A percentile compares a stretch with the other conserved stretches of the same genome.
Conservation (phyloP, 2,329 filamentous ascomycete genomes). For the Trichoderma arundinaceum region DNA sequence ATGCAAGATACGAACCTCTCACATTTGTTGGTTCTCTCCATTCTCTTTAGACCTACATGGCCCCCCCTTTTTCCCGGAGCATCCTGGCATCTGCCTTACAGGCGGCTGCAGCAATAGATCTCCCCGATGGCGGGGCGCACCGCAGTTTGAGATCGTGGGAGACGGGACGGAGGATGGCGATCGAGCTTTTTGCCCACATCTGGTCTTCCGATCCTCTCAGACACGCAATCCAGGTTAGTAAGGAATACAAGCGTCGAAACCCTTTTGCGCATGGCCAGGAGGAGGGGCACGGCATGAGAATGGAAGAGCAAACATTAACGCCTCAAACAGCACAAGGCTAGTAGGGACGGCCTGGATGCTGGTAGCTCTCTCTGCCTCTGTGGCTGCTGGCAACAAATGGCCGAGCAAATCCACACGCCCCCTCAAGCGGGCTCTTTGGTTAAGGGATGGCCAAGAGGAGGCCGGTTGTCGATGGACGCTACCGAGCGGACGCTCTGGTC, state of each 20-base stretch:
- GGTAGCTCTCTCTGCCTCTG: not conserved
- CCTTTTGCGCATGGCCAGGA: not conserved
- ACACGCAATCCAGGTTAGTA: not conserved
- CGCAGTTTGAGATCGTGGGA: slow-evolving; percentile 26
- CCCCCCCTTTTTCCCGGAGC: not conserved
- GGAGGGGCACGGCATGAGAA: not conserved
- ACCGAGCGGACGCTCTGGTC: not conserved
- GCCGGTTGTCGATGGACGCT: slow-evolving; percentile 2
- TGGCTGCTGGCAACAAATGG: not conserved
- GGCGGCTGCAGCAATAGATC: slow-evolving; percentile 29
- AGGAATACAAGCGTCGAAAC: not conserved
- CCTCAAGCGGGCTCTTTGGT: not conserved
- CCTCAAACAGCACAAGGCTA: slow-evolving; percentile 7
- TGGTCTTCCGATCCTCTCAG: not conserved
- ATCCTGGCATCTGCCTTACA: slow-evolving; percentile 5
- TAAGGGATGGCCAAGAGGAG: not conserved
- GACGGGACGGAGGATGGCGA: not conserved
- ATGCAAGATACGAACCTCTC: slow-evolving; percentile 11
- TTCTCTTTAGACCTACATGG: not conserved
- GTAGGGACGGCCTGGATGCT: not conserved
- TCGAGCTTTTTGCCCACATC: slow-evolving; percentile 11
- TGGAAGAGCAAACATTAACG: not conserved
- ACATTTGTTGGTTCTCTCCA: slow-evolving; percentile 5
- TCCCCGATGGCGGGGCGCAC: slow-evolving; percentile 26
- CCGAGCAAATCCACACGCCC: not conserved